These are phyloP conservation scores for Verticillium zaregamsianum DNA, from an alignment of 2,329 filamentous ascomycete genomes.

Conservation along the genomic window DNA sequence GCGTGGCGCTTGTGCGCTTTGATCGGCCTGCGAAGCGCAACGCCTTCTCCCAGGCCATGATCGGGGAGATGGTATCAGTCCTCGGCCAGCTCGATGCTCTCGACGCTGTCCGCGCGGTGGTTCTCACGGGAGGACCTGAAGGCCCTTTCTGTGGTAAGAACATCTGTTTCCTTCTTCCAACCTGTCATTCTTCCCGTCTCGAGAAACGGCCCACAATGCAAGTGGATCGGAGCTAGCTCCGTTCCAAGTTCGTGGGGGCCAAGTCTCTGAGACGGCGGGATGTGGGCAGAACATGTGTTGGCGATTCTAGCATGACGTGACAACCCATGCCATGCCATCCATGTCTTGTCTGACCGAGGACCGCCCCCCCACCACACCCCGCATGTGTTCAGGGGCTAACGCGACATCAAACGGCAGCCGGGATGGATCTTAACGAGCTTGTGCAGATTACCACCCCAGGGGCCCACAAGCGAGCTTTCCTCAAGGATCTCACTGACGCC, in stretches of 20 bases:
- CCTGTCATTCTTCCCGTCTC: conserved; percentile 2
- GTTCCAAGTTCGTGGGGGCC: background rate
- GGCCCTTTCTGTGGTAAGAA: conserved; percentile 31
- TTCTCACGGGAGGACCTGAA: conserved; percentile 28
- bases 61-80: conserved; percentile 34
- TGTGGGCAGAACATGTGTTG: background rate
- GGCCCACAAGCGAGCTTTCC: conserved; percentile 15
- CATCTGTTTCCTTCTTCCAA: background rate
- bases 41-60: conserved; percentile 50
- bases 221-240: background rate
- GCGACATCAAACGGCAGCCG: conserved; percentile 5
- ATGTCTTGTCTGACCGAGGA: background rate
- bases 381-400: background rate
- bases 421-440: conserved; percentile 16
- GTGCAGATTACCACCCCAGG: conserved; percentile 17
- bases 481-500: conserved; percentile 35
- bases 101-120: conserved; percentile 26
- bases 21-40: conserved; percentile 54
- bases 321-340: background rate
- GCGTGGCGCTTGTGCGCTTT: conserved; percentile 10
- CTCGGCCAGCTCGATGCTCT: conserved; percentile 9
- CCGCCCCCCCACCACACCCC: background rate
- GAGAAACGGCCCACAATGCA: background rate
- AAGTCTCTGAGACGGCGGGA: background rate
- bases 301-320: background rate